Evolutionary conservation across 1,139 yeast species (phyloP).

Genomic region (Fermentozyma sake): DNA sequence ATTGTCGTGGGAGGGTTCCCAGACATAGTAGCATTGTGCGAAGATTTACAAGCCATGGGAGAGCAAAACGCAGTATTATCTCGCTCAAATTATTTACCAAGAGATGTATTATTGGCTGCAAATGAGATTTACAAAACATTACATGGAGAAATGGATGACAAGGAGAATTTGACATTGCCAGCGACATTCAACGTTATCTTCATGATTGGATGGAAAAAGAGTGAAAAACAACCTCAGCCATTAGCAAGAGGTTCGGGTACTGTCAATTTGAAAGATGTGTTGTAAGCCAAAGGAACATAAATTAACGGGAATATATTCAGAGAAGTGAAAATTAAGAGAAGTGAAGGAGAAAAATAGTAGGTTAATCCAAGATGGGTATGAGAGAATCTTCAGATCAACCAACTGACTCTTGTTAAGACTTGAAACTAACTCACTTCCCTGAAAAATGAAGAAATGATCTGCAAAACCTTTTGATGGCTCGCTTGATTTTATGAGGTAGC

Average conservation of each 20-base stretch:
- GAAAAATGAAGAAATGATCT: too few relatives aligned
- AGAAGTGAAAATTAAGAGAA: too few relatives aligned
- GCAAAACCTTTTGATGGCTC: too few relatives aligned
- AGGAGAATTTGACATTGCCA: slow-evolving; percentile 45
- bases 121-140: slow-evolving; percentile 68
- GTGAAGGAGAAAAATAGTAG: too few relatives aligned
- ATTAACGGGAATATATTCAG: too few relatives aligned
- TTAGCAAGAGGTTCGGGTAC: slow-evolving; percentile 69
- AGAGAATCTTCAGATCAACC: too few relatives aligned
- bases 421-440: too few relatives aligned
- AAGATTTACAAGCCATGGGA: slow-evolving; percentile 78
- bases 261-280: slow-evolving; percentile 60
- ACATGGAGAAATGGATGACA: slow-evolving; percentile 58
- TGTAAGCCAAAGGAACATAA: slow-evolving; percentile 15
- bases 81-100: slow-evolving; percentile 51
- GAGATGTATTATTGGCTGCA: slow-evolving; percentile 69
- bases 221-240: slow-evolving; percentile 66
- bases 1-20: slow-evolving; percentile 78
- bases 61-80: slow-evolving; percentile 70
- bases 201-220: slow-evolving; percentile 88
- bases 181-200: slow-evolving; percentile 71
- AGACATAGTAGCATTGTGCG: slow-evolving; percentile 59
- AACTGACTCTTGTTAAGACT: too few relatives aligned
- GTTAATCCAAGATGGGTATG: too few relatives aligned
- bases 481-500: too few relatives aligned